Conservation (phyloP, 257 asterid species). For the Primulina tabacum region DNA sequence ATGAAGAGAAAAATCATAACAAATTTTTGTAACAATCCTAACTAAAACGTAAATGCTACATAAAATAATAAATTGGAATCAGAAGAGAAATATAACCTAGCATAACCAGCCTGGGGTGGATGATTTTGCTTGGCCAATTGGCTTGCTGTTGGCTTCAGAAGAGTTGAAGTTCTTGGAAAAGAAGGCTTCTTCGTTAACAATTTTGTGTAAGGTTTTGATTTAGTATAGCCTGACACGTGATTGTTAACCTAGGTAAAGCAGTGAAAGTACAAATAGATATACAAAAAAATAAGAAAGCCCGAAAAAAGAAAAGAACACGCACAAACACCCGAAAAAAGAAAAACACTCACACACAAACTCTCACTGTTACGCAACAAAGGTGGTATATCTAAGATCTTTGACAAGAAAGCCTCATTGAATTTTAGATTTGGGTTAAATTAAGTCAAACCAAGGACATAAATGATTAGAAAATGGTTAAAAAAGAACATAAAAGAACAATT, state of each 20-base stretch:
- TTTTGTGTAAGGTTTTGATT: slow-evolving; percentile 44
- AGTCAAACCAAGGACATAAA: slow-evolving; percentile 10
- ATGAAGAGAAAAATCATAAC: slow-evolving; percentile 4
- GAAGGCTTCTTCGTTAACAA: slow-evolving; percentile 39
- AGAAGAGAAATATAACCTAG: slow-evolving; percentile 47
- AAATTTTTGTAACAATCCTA: slow-evolving; percentile 13
- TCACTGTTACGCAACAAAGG: slow-evolving; percentile 8
- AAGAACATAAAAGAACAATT: neutral
- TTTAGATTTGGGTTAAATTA: neutral
- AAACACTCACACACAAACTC: neutral
- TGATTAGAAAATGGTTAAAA: neutral
- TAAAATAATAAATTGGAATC: neutral
- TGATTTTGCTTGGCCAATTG: slow-evolving; percentile 88
- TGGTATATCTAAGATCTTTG: neutral
- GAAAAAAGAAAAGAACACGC: neutral
- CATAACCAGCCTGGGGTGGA: slow-evolving; percentile 41
- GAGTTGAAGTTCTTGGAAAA: slow-evolving; percentile 71
- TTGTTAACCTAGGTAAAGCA: slow-evolving; percentile 38
- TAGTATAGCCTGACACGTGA: slow-evolving; percentile 37
- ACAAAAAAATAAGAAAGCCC: neutral
- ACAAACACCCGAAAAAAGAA: neutral
- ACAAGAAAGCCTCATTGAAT: slow-evolving; percentile 9
- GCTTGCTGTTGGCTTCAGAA: slow-evolving; percentile 95
- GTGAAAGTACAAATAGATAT: neutral
- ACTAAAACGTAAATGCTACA: slow-evolving; percentile 3